Evolutionary conservation across 2,329 filamentous ascomycete species (phyloP), one percentile per base, ranked within the genome.

Genomic region (Aspergillus clavatus): DNA sequence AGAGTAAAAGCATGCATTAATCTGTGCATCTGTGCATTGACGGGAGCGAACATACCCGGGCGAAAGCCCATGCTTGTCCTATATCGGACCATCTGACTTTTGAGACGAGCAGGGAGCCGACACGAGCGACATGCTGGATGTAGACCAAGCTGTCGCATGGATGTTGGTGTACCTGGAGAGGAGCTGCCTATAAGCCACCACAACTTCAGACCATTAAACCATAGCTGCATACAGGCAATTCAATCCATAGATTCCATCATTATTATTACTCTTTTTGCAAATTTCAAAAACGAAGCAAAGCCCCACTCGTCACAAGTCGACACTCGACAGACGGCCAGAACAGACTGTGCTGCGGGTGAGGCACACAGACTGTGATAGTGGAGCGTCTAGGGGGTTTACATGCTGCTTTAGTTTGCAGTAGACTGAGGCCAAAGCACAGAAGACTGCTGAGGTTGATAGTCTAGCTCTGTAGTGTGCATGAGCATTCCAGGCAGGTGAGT

Each of bases 351-450:
- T 38, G 23, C 40, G 39, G 43, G 37, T 40, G 40, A 44, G 38
- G 40, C 40, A 39, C n/a, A n/a, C n/a, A n/a, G n/a, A n/a, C n/a
- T n/a, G 23, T 45, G 14, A 21, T 31, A 33, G 47, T n/a, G 45
- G 47, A 40, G 42, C 21, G 42, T 45, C 39, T 39, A 45, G 35
- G 26, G 4, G 18, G 47, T 40, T 49, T 38, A 46, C 47, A 38
- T 42, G 47, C 43, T 35, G 42, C 21, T 43, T 40, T 46, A 43
- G 43, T 42, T 27, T 39, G 36, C 43, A 48, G 43, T 39, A 42
- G 36, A 22, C 33, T 21, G 43, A 26, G 43, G 47, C 47, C 47
- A 46, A 43, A 46, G 46, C 43, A 46, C 47, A 31, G n/a, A n/a
- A n/a, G n/a, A n/a, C n/a, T n/a, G n/a, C n/a, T n/a, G n/a, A n/a